Conservation (phyloP, 2,329 filamentous ascomycete genomes). For the Phialophora macrospora region DNA sequence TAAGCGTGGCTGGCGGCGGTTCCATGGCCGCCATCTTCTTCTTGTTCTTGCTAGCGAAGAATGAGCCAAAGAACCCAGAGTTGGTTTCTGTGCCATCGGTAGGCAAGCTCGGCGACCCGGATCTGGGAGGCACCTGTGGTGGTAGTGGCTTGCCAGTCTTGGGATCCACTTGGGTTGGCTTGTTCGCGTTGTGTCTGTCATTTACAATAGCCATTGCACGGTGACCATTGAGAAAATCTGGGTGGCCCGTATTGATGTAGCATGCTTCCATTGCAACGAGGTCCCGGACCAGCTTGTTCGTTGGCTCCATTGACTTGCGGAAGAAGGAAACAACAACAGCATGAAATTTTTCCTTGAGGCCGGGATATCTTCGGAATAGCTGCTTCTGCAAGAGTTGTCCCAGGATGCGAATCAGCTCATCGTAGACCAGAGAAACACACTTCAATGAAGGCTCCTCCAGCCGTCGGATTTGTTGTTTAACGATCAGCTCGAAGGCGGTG, state of each 20-base stretch:
- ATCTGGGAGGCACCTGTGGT: constrained; percentile 68
- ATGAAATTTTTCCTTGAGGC: constrained; percentile 95
- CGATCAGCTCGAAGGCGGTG: constrained; percentile 96
- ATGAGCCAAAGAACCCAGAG: constrained; percentile 93
- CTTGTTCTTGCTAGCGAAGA: constrained; percentile 99
- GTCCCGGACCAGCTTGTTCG: constrained; percentile 94
- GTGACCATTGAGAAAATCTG: constrained; percentile 96
- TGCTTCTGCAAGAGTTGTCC: constrained; percentile 86
- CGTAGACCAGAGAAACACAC: constrained; percentile 95
- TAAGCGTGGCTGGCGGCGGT: constrained; percentile 85
- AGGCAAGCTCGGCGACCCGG: constrained; percentile 75
- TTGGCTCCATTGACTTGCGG: constrained; percentile 97
- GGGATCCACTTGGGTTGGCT: constrained; percentile 93
- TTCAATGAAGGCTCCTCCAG: constrained; percentile 95
- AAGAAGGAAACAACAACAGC: constrained; percentile 90
- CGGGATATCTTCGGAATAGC: constrained; percentile 90
- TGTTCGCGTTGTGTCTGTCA: constrained; percentile 78
- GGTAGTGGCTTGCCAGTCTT: constrained; percentile 96
- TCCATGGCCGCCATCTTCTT: constrained; percentile 99
- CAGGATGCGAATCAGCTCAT: constrained; percentile 94
- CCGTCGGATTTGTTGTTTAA: constrained; percentile 97
- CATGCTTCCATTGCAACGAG: constrained; percentile 93
- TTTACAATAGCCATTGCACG: constrained; percentile 98
- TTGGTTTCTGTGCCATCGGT: constrained; percentile 60
- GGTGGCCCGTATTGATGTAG: constrained; percentile 98